Base-by-base conservation (phyloP, 192 early-diverging fungal genomes). In the Endogone sp. region DNA sequence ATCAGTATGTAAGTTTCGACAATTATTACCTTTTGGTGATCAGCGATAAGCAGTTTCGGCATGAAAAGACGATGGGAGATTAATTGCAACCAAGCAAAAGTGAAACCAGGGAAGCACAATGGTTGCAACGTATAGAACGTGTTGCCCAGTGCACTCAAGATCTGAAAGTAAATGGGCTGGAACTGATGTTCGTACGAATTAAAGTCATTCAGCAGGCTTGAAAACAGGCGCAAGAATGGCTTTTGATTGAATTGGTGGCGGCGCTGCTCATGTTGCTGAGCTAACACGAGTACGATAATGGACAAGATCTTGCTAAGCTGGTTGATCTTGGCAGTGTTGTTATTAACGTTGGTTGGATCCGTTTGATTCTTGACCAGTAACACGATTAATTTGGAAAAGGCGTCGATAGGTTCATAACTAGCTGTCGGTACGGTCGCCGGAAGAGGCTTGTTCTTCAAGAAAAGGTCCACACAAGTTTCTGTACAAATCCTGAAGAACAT, bases 51-150 rank as follows among this genome's bases (percentile, higher is more conserved):
- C 29, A 98, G 81, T 56, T 92, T 91, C 24, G 96, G 91, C 92
- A 99, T 92, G 66, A 96, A 94, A 71, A 87, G 88, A 0, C 96
- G 83, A 74, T 99, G 97, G 27, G 96, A 93, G 30, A 95, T 91
- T 63, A 99, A 81, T 74, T 92, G 91, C 23, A 98, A 81, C 96
- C 97, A 99, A 37, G 92, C 91, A 74, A 95, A 96, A 24, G 90
- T 89, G 72, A 98, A 97, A 13, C 94, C 94, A 56, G 97, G 96
- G 68, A 99, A 87, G 64, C 88, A 86, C 22, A 84, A 72, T 23
- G 97, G 97, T 65, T 91, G 89, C 58, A 99, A 71, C 2, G 93
- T 90, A 68, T 89, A 82, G 75, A 99, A 88, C 21, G 94, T 89
- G 62, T 93, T 88, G 68, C 89, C 90, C 64, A 87, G 84, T 37